Percentiles rank a stretch among this genome's conserved stretches.
Evolutionary conservation across 2,329 filamentous ascomycete genomes (phyloP).

Genomic region (Penicillium sp.): DNA sequence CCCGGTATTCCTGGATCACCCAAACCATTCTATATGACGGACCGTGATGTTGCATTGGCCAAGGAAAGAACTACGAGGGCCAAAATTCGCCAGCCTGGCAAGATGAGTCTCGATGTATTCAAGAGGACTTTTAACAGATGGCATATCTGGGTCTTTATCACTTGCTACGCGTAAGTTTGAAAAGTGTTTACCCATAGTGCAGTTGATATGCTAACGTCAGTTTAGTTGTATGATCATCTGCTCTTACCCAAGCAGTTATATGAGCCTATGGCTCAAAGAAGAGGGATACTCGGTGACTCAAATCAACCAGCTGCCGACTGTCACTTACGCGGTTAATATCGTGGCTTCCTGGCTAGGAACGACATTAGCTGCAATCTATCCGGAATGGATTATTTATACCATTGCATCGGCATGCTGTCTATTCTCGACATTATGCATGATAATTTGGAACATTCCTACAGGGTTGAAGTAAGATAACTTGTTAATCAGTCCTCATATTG

Average conservation of each 20-base stretch:
- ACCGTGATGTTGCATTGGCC: slow-evolving; percentile 39
- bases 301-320: slow-evolving; percentile 54
- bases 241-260: slow-evolving; percentile 48
- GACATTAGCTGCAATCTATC: slow-evolving; percentile 53
- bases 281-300: slow-evolving; percentile 51
- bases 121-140: slow-evolving; percentile 50
- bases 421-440: slow-evolving; percentile 49
- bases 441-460: slow-evolving; percentile 53
- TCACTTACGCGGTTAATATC: slow-evolving; percentile 50
- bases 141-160: slow-evolving; percentile 54
- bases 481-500: neutral
- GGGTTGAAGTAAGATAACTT: slow-evolving; percentile 42
- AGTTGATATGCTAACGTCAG: neutral
- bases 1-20: slow-evolving; percentile 45
- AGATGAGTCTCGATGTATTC: slow-evolving; percentile 46
- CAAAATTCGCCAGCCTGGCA: slow-evolving; percentile 40
- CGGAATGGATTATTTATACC: slow-evolving; percentile 51
- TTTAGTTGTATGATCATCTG: slow-evolving; percentile 48
- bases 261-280: slow-evolving; percentile 56
- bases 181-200: neutral
- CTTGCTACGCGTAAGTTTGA: slow-evolving; percentile 49
- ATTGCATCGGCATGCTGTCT: slow-evolving; percentile 43
- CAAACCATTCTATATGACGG: slow-evolving; percentile 42
- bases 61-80: slow-evolving; percentile 31
- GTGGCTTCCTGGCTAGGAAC: slow-evolving; percentile 52